These are phyloP conservation scores for Betula pendula DNA, from an alignment of 306 rosid species.

Conservation along the genomic window DNA sequence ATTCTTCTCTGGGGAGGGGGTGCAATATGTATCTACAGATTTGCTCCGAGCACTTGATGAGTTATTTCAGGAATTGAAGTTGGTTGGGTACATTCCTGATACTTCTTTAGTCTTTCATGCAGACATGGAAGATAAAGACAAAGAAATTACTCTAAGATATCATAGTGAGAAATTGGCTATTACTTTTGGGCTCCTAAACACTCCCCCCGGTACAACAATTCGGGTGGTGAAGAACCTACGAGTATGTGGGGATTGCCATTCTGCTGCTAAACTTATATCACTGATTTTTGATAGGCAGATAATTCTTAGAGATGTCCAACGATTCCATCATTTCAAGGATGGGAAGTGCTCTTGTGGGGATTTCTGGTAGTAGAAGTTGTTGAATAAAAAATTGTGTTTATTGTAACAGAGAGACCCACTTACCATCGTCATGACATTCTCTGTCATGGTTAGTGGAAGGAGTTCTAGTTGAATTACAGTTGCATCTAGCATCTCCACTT, in stretches of 20 bases:
- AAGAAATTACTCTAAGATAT: slow-evolving; percentile 67
- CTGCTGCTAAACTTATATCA: slow-evolving; percentile 71
- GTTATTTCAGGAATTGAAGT: slow-evolving; percentile 63
- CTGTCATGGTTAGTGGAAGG: neutral
- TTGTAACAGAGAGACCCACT: neutral
- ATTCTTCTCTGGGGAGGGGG: slow-evolving; percentile 81
- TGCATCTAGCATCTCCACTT: neutral
- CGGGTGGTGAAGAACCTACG: slow-evolving; percentile 84
- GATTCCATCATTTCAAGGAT: slow-evolving; percentile 77
- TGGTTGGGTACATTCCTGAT: slow-evolving; percentile 76
- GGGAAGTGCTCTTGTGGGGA: slow-evolving; percentile 90
- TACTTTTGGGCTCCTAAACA: slow-evolving; percentile 67
- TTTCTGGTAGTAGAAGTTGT: slow-evolving; percentile 59
- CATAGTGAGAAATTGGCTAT: slow-evolving; percentile 88
- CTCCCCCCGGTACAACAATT: slow-evolving; percentile 67
- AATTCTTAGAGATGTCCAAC: slow-evolving; percentile 74
- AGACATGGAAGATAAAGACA: slow-evolving; percentile 64
- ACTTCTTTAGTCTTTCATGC: slow-evolving; percentile 68
- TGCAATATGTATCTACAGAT: slow-evolving; percentile 42
- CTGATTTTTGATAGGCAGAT: slow-evolving; percentile 65
- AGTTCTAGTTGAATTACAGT: neutral
- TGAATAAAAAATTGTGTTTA: slow-evolving; percentile 17
- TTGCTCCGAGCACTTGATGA: slow-evolving; percentile 65
- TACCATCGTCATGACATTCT: slow-evolving; percentile 1
- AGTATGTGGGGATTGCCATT: slow-evolving; percentile 80